Base-by-base conservation (phyloP, 306 rosid species). In the Malus fusca region DNA sequence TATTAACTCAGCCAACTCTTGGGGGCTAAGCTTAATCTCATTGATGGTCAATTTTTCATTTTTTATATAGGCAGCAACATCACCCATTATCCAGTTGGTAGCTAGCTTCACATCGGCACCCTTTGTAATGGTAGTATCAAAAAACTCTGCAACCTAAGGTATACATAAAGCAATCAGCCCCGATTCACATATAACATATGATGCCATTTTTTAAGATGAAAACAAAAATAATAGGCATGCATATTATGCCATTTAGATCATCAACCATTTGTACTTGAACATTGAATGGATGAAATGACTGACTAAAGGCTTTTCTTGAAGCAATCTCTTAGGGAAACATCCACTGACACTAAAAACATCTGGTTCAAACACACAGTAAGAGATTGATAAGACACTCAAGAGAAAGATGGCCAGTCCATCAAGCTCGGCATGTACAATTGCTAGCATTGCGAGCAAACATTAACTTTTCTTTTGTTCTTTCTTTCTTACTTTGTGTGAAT, bases 51-150 rank as follows among this genome's bases (percentile, higher is more conserved):
- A 79, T 88, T 95, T 90, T 71, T 95, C 97, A 82, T 89, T 90
- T 84, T 95, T 95, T 96, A 92, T 79, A 81, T 85, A 90, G 37
- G 97, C 96, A 63, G 97, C 93, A 80, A 95, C 84, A 77, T 95
- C 98, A 58, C 97, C 85, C 97, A 92, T 95, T 81, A 95, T 89
- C 97, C 98, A 95, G 82, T 95, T 92, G 84, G 97, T 88, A 66
- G 89, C 97, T 53, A 92, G 83, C 89, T 95, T 95, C 81, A 88
- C 85, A 73, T 92, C 97, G 31, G 93, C 93, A 56, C 97, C 97
- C 77, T 78, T 92, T 70, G 92, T 80, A 37, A 92, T 85, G 42
- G 97, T 88, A 66, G 95, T 86, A 72, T 92, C 97, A 78, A 95
- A 95, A 90, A 76, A 89, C 11, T 90, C 87, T 63, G 97, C 91